Base-by-base conservation (phyloP, 768 basidiomycete genomes). In the Rhodosporidiobolus odoratus region DNA sequence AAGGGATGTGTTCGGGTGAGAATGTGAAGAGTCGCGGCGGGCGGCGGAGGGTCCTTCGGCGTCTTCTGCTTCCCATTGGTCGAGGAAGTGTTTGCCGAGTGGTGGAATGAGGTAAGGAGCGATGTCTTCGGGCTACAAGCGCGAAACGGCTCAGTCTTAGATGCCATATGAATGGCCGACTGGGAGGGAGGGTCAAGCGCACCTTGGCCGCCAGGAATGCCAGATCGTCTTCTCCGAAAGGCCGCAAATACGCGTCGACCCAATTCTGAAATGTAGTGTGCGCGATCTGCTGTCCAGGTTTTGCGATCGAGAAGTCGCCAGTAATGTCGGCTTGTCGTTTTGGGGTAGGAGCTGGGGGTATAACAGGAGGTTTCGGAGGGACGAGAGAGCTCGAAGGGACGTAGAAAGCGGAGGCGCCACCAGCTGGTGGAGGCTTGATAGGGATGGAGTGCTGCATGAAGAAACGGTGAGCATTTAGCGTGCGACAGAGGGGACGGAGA, bases 51-150 rank as follows among this genome's bases (percentile, higher is more conserved):
- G 52, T 21, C 6, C 37, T 45, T 58, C 70, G 48, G 58, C n/a
- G 78, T 99, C 95, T 77, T 91, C 87, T 76, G 96, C 92, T 72
- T 94, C 94, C 94, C 95, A 99, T 0, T 88, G 83, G 62, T 95
- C 90, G 41, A 86, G 81, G 76, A 97, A 99, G 80, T 95, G 93
- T 74, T 87, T 83, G 30, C 88, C 95, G 1, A 96, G 84, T 65
- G 88, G 86, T 37, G 95, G 95, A 80, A 94, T 86, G 41, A 91
- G 80, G 76, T 86, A 96, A 0, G 91, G 89, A 66, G 92, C 90
- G 15, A 90, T 83, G 71, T 96, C 93, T 76, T 97, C 93, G n/a
- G 81, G 80, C 80, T 82, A 59, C 13, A 61, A 0, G 47, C 16
- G 37, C 13, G 37, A 32, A 50, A 17, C 15, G 23, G 65, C n/a